A percentile compares a stretch with the other conserved stretches of the same genome.
Conservation (phyloP, 2,329 filamentous ascomycete species). For the Teratosphaeria nubilosa region DNA sequence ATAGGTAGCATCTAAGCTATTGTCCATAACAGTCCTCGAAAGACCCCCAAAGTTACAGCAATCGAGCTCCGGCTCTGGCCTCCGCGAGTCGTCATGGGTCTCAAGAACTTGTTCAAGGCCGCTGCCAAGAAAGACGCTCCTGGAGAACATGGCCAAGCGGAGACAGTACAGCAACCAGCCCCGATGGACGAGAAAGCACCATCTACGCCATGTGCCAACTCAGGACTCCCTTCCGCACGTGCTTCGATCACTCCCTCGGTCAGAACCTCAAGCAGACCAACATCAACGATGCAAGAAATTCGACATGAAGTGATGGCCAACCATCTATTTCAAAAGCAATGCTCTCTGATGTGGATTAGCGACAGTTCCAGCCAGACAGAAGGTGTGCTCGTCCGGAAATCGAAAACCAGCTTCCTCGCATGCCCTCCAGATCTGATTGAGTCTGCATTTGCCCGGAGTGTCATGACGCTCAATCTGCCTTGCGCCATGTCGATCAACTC, state of each 20-base stretch:
- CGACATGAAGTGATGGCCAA: slow-evolving; percentile 65
- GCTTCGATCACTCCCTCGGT: slow-evolving; percentile 34
- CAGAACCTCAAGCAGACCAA: slow-evolving; percentile 1
- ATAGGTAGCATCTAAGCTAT: background rate
- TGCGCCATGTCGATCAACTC: slow-evolving; percentile 76
- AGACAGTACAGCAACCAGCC: slow-evolving; percentile 16
- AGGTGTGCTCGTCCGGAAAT: slow-evolving; percentile 62
- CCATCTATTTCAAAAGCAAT: slow-evolving; percentile 73
- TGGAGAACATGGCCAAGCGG: slow-evolving; percentile 4
- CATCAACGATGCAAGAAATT: slow-evolving; percentile 10
- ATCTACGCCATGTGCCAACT: slow-evolving; percentile 22
- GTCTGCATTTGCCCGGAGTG: slow-evolving; percentile 55
- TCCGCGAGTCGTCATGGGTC: slow-evolving; percentile 42
- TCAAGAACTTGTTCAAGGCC: slow-evolving; percentile 54
- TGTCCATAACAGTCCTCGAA: background rate
- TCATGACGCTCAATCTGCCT: slow-evolving; percentile 62
- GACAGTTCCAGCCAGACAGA: slow-evolving; percentile 59
- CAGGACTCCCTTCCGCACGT: slow-evolving; percentile 41
- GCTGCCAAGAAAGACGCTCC: slow-evolving; percentile 30
- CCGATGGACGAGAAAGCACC: slow-evolving; percentile 4
- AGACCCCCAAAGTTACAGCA: background rate
- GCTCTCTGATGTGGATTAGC: slow-evolving; percentile 61
- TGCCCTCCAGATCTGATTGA: slow-evolving; percentile 56
- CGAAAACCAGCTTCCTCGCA: slow-evolving; percentile 59
- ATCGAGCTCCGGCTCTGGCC: background rate